These are phyloP conservation scores for Pseudopyrenochaeta lycopersici DNA, from an alignment of 2,329 filamentous ascomycete genomes.

Conservation along the genomic window DNA sequence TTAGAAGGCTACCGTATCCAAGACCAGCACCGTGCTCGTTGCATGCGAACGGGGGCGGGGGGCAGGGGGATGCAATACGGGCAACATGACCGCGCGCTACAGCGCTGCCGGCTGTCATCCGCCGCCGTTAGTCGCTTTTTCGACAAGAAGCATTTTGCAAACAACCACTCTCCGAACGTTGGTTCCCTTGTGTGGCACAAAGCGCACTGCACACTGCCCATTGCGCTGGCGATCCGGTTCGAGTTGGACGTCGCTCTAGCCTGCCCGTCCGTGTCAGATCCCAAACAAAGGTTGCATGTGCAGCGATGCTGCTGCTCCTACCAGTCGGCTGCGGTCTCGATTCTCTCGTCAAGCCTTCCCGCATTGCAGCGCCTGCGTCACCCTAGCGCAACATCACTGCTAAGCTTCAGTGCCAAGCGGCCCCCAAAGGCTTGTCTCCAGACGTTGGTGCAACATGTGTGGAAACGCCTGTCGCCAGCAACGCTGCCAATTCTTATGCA, in stretches of 20 bases:
- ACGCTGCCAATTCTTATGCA: neutral
- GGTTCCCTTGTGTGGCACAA: too few relatives aligned
- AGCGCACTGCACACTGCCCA: too few relatives aligned
- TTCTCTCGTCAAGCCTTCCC: constrained; percentile 6
- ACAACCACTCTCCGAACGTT: too few relatives aligned
- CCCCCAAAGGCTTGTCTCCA: constrained; percentile 30
- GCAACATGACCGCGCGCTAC: neutral
- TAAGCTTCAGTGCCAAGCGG: constrained; percentile 40
- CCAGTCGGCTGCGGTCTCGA: constrained; percentile 11
- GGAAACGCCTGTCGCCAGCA: neutral
- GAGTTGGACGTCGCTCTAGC: neutral
- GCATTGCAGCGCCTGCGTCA: constrained; percentile 3
- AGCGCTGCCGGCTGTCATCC: neutral
- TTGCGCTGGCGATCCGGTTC: too few relatives aligned
- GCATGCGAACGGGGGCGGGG: neutral
- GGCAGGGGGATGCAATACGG: neutral
- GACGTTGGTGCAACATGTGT: constrained; percentile 8
- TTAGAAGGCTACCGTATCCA: constrained; percentile 13
- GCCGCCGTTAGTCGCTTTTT: too few relatives aligned
- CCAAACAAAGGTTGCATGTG: constrained; percentile 10
- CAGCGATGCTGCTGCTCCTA: neutral
- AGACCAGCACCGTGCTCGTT: constrained; percentile 11
- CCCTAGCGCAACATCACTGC: constrained; percentile 14
- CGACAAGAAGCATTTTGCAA: too few relatives aligned
- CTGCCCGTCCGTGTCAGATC: neutral